Conservation (phyloP, 2,329 filamentous ascomycete species). For the Amylocarpus encephaloides region DNA sequence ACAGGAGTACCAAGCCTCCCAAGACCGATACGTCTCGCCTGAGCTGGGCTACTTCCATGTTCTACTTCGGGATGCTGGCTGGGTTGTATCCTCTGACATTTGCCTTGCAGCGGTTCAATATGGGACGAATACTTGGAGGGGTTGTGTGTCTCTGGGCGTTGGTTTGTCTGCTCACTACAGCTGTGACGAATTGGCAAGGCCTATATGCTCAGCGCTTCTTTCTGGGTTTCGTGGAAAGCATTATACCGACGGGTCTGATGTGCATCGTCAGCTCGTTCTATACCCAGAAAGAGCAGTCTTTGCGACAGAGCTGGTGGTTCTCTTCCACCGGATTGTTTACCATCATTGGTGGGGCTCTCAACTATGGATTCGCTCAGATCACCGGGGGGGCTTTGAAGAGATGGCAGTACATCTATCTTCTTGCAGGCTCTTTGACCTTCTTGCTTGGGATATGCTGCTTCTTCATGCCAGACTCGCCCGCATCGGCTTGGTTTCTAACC, state of each 20-base stretch:
- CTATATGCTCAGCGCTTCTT: constrained; percentile 63
- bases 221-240: constrained; percentile 53
- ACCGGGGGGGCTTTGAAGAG: constrained; percentile 44
- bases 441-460: constrained; percentile 61
- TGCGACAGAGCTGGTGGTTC: constrained; percentile 64
- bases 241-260: constrained; percentile 63
- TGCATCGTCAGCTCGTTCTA: constrained; percentile 56
- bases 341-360: constrained; percentile 56
- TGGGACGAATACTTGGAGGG: constrained; percentile 56
- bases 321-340: constrained; percentile 48
- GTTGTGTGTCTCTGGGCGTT: constrained; percentile 60
- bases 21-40: constrained; percentile 60
- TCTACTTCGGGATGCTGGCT: constrained; percentile 74
- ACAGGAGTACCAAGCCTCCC: constrained; percentile 42
- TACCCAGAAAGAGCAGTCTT: constrained; percentile 57
- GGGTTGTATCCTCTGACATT: constrained; percentile 71
- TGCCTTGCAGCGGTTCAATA: constrained; percentile 59
- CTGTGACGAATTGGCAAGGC: constrained; percentile 56
- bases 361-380: constrained; percentile 64
- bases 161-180: constrained; percentile 63
- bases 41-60: constrained; percentile 71
- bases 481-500: constrained; percentile 62
- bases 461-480: constrained; percentile 57
- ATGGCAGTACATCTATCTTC: constrained; percentile 68
- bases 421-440: constrained; percentile 58